Conservation (phyloP, 2,329 filamentous ascomycete species). For the Fusarium cicatricum region DNA sequence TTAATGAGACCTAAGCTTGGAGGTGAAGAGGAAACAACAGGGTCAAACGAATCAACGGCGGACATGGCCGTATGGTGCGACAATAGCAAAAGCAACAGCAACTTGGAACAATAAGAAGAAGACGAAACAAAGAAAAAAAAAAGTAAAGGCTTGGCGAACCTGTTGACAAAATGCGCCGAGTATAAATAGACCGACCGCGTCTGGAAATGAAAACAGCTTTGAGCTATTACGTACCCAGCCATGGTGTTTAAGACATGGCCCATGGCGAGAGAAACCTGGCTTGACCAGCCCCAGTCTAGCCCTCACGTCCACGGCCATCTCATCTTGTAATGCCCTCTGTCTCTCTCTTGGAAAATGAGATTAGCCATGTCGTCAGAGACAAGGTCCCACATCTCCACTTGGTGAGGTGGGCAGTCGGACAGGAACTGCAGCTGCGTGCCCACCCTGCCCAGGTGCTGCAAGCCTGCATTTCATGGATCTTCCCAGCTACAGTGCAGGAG, state of each 20-base stretch:
- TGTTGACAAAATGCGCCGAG: neutral
- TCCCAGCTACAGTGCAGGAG: too few relatives aligned
- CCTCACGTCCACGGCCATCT: too few relatives aligned
- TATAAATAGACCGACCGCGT: slow-evolving; percentile 11
- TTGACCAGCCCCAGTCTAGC: too few relatives aligned
- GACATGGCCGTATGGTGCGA: slow-evolving; percentile 17
- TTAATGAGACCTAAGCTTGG: too few relatives aligned
- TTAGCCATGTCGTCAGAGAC: slow-evolving; percentile 32
- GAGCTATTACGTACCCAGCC: too few relatives aligned
- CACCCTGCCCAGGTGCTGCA: slow-evolving; percentile 9
- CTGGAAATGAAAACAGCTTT: neutral
- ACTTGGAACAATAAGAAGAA: neutral
- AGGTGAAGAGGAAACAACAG: too few relatives aligned
- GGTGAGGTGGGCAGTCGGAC: slow-evolving; percentile 5
- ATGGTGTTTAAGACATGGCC: neutral
- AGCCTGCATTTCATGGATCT: slow-evolving; percentile 13
- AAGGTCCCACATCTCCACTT: slow-evolving; percentile 23
- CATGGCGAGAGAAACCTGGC: neutral
- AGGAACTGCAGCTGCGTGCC: slow-evolving; percentile 31
- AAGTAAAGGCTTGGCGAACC: neutral
- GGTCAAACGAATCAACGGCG: neutral
- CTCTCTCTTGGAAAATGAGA: slow-evolving; percentile 3
- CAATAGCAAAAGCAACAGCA: slow-evolving; percentile 6
- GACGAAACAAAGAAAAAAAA: too few relatives aligned
- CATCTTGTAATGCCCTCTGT: too few relatives aligned